These are phyloP conservation scores for Debaryomyces hansenii DNA, from an alignment of 805 yeast genomes.

Conservation along the genomic window DNA sequence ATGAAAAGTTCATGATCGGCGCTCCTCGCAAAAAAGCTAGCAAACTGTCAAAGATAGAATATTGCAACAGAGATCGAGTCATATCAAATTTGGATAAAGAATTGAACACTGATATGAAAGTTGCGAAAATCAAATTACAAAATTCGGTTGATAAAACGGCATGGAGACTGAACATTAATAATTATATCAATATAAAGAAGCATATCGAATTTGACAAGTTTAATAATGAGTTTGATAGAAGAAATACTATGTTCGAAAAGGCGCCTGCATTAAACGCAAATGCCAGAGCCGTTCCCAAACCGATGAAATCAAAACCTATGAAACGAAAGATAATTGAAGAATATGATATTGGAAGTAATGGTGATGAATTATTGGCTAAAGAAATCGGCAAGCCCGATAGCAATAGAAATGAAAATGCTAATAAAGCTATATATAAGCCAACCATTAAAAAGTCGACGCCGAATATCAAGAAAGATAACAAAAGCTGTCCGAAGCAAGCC, in stretches of 20 bases:
- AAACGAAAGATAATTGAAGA: conserved; percentile 1
- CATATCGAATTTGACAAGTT: background rate
- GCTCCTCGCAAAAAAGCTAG: conserved; percentile 3
- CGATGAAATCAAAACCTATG: background rate
- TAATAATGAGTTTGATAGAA: background rate
- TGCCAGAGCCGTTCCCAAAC: background rate
- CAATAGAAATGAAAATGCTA: background rate
- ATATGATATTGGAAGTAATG: conserved; percentile 8
- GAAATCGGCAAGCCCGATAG: background rate
- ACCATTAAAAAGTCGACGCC: too few species aligned
- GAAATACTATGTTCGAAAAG: background rate
- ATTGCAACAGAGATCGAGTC: conserved; percentile 22
- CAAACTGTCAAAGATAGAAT: conserved; percentile 8
- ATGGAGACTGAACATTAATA: conserved; percentile 22
- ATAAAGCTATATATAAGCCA: background rate
- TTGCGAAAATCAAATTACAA: conserved; percentile 28
- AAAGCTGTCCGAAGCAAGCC: too few species aligned
- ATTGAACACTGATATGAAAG: conserved; percentile 13
- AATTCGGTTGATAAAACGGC: conserved; percentile 21
- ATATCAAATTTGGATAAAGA: conserved; percentile 27
- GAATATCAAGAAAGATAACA: too few species aligned
- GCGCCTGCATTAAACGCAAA: background rate
- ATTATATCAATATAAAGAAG: conserved; percentile 12
- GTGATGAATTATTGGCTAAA: conserved; percentile 8
- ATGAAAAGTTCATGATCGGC: conserved; percentile 13